phyloP scores from a whole-genome alignment of 768 basidiomycete genomes.

The Russula abietina region DNA sequence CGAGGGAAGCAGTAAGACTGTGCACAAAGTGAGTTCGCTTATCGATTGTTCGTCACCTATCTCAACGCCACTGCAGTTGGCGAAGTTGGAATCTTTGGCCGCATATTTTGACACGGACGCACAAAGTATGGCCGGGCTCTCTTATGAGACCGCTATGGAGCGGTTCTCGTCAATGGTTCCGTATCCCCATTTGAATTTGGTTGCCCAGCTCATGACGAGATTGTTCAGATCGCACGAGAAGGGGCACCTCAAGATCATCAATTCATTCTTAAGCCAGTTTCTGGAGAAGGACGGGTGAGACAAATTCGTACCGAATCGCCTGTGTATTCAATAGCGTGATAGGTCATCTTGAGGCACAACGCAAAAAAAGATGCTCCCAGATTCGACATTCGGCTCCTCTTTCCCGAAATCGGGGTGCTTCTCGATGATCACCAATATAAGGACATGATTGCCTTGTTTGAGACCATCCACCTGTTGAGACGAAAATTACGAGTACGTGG shows the following conservation, averaged over 20 bases:
- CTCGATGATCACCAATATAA: conserved; percentile 93
- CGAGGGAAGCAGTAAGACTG: conserved; percentile 75
- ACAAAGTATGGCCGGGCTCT: conserved; percentile 63
- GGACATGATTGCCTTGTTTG: conserved; percentile 84
- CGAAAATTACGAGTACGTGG: conserved; percentile 64
- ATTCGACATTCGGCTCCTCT: conserved; percentile 80
- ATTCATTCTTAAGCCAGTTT: conserved; percentile 91
- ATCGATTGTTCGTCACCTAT: background rate
- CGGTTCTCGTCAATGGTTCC: conserved; percentile 69
- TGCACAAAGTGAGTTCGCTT: conserved; percentile 68
- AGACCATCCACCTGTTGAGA: conserved; percentile 95
- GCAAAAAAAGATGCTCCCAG: conserved; percentile 68
- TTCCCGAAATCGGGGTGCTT: conserved; percentile 88
- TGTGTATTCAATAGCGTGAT: conserved; percentile 4
- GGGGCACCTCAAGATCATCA: conserved; percentile 60
- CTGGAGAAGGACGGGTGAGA: conserved; percentile 84
- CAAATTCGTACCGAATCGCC: conserved; percentile 3
- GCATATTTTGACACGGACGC: conserved; percentile 96
- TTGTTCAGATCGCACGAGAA: conserved; percentile 46
- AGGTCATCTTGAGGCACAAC: conserved; percentile 81
- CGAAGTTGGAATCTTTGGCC: conserved; percentile 79
- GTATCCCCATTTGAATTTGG: background rate
- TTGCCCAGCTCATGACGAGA: conserved; percentile 1
- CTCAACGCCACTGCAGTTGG: conserved; percentile 47
- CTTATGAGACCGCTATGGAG: conserved; percentile 57